Base-by-base conservation (phyloP, 2,329 filamentous ascomycete genomes). In the Teratosphaeria destructans region DNA sequence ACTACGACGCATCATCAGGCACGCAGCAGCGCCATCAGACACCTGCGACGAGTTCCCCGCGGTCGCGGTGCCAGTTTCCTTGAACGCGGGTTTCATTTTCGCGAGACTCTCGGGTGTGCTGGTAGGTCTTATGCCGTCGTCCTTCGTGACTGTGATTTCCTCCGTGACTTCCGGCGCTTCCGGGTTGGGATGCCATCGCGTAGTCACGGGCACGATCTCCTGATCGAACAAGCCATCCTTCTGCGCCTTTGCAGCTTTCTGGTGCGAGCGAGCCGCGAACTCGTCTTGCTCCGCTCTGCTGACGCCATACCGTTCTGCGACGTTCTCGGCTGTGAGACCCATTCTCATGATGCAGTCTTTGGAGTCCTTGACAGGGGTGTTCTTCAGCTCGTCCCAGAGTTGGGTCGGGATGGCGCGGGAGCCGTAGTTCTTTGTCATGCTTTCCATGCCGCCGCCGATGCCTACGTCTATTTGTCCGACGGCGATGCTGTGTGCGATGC, bases 351-450 rank as follows among this genome's bases (percentile, higher is more conserved):
- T 84, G 72, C 92, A 96, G 72, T 96, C 92, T 52, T 82, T 78
- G 3, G 89, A 88, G 63, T 95, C 86, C 68, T 87, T 81, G 10
- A 82, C 81, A 1, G 76, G 74, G 3, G 81, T 85, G 1, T 87
- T 81, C 67, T 78, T 83, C 62, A 96, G 76, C 57, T 82, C 85
- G 0, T 87, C 85, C 90, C 90, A 96, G 11, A 90, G 75, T 63
- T 90, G 83, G 0, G 85, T 86, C 0, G 92, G 92, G 52, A 96
- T 94, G n/a, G 92, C 92, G 60, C 85, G 79, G 29, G 79, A 84
- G 57, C 86, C 91, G 75, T 96, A 96, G 76, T 96, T 96, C 65
- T 87, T 78, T 64, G 90, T 95, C 92, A 96, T 96, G 76, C 88
- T 93, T 81, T 96, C 92, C 89, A 95, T 96, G 34, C 92, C 92